A percentile compares a stretch with the other conserved stretches of the same genome.
Conservation (phyloP, 1,284 basidiomycete genomes). For the Gomphus bonarii region DNA sequence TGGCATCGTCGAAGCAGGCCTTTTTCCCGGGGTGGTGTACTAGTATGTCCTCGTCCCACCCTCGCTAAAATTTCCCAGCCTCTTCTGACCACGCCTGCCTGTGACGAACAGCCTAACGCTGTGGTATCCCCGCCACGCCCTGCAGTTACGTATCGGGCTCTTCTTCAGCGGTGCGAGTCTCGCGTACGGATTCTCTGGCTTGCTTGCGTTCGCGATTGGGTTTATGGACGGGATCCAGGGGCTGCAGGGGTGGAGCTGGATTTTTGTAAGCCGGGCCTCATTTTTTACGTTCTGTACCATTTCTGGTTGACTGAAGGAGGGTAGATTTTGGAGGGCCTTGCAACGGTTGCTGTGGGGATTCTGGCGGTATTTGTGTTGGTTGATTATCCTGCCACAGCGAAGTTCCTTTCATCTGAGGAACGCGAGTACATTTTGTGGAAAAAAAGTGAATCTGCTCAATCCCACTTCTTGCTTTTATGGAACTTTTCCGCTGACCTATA, state of each 20-base stretch:
- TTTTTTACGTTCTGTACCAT: background rate
- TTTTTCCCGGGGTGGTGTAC: constrained; percentile 51
- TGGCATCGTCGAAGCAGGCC: constrained; percentile 57
- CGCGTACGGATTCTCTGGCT: constrained; percentile 27
- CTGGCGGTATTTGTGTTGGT: constrained; percentile 31
- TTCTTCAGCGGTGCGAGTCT: constrained; percentile 39
- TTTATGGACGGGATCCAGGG: constrained; percentile 32
- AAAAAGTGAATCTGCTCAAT: constrained; percentile 32
- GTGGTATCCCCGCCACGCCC: background rate
- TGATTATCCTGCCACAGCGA: constrained; percentile 47
- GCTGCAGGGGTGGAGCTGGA: constrained; percentile 35
- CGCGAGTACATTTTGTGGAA: constrained; percentile 45
- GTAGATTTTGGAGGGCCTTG: background rate
- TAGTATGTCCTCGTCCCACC: background rate
- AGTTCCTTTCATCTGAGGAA: constrained; percentile 50
- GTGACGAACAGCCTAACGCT: background rate
- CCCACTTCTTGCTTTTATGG: background rate
- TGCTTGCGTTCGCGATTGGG: constrained; percentile 32
- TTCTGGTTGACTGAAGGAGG: background rate
- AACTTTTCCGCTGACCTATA: background rate
- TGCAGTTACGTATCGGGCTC: constrained; percentile 17
- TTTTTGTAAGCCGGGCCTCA: constrained; percentile 33
- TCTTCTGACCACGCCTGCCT: background rate
- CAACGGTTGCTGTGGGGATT: background rate
- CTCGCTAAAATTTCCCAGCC: background rate